These are phyloP conservation scores for Blastomyces emzantsi DNA, from an alignment of 2,329 filamentous ascomycete genomes.

Conservation along the genomic window DNA sequence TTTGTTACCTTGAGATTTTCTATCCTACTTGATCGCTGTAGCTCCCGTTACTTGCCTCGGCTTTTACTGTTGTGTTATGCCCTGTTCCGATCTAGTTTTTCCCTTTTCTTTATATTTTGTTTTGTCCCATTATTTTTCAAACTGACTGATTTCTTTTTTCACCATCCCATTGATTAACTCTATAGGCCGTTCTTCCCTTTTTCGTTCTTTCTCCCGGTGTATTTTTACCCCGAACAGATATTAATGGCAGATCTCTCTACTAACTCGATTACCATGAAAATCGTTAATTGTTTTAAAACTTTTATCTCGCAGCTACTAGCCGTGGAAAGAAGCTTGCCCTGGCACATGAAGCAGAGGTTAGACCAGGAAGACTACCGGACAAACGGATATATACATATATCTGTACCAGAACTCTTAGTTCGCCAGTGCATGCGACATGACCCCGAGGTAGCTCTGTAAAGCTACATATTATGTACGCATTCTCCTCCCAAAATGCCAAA, in stretches of 20 bases:
- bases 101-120: not conserved
- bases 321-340: not conserved
- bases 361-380: not conserved
- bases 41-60: not conserved
- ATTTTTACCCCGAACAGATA: conserved; percentile 9
- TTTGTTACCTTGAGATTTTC: not conserved
- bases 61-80: not conserved
- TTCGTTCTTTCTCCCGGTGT: conserved; percentile 4
- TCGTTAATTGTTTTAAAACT: not conserved
- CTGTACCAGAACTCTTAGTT: not conserved
- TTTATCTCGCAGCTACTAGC: not conserved
- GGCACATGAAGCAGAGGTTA: too few species aligned
- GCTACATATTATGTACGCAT: too few species aligned
- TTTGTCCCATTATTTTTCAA: not conserved
- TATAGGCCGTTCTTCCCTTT: not conserved
- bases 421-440: not conserved
- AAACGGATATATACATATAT: not conserved
- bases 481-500: not conserved
- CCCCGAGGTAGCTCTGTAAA: not conserved
- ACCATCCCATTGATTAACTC: not conserved
- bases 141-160: not conserved
- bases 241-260: conserved; percentile 6
- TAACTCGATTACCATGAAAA: not conserved
- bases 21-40: conserved; percentile 2
- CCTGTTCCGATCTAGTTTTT: not conserved